Evolutionary conservation across 495 filamentous ascomycete species (phyloP).

Genomic region (Chaetomium tenue): DNA sequence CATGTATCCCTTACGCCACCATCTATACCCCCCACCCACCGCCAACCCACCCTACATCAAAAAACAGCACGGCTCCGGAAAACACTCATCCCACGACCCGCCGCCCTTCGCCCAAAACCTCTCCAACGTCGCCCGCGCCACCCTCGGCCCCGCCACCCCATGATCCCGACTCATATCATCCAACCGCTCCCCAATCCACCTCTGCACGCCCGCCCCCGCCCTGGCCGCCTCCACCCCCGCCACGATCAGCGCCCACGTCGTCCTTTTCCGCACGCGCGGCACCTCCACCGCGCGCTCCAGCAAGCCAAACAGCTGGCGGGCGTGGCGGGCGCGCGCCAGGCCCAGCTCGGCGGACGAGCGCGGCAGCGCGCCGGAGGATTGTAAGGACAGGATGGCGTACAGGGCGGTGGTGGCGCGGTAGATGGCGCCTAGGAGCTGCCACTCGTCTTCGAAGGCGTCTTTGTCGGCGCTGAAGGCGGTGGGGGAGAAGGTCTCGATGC

Average conservation of each 20-base stretch:
- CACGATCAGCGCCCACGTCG: slow-evolving; percentile 39
- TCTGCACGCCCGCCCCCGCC: slow-evolving; percentile 19
- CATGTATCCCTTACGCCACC: too few species aligned
- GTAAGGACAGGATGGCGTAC: slow-evolving; percentile 39
- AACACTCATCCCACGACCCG: slow-evolving; percentile 40
- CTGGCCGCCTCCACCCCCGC: slow-evolving; percentile 36
- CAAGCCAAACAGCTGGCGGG: slow-evolving; percentile 17
- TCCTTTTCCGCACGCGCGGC: slow-evolving; percentile 6
- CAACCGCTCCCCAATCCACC: slow-evolving; percentile 28
- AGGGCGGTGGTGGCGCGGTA: slow-evolving; percentile 34
- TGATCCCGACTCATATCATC: slow-evolving; percentile 26
- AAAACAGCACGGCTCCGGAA: slow-evolving; percentile 17
- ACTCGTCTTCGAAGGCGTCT: slow-evolving; percentile 24
- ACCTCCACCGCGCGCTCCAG: slow-evolving; percentile 25
- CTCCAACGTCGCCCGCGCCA: slow-evolving; percentile 32
- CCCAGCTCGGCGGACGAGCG: not conserved
- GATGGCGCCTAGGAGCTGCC: slow-evolving; percentile 27
- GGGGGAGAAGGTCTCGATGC: slow-evolving; percentile 30
- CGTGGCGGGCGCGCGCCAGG: slow-evolving; percentile 6
- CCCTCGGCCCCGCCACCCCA: slow-evolving; percentile 30
- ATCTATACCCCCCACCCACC: not conserved
- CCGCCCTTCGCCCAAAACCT: slow-evolving; percentile 35
- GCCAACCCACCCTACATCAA: not conserved
- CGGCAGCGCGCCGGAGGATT: slow-evolving; percentile 19
- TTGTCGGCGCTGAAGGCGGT: slow-evolving; percentile 27